Evolutionary conservation across 176 grass and related monocot genomes (phyloP), one percentile per base, ranked within the genome.

Genomic region (Carex pumila): DNA sequence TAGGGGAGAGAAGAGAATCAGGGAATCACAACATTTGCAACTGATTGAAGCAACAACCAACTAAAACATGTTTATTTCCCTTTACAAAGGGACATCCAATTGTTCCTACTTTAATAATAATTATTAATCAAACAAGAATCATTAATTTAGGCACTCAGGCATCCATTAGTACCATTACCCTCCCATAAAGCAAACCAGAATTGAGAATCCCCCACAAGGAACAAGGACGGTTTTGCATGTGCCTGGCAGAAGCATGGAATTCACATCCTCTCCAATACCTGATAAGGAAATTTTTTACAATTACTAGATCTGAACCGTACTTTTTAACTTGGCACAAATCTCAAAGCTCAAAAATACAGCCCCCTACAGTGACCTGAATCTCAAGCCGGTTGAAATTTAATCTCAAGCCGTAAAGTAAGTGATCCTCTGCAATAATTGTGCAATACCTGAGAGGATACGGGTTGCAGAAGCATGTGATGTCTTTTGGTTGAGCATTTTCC

Each of bases 191-290:
- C 71, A 49, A 73, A 12, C 21, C 21, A 43, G 29, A 50, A 11
- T 12, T 50, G 47, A 50, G 9, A 72, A 71, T 83, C 39, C 43
- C 14, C 14, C 37, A 15, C 71, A 13, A 54, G 47, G 47, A 75
- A 75, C 12, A 75, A 78, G n/a, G 59, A 65, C 55, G 32, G 17
- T 61, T 77, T 50, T 85, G 71, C 83, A 85, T 85, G 83, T 85
- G 83, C 83, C 15, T 58, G 34, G 6, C 82, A 70, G 47, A 29
- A 12, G 21, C 84, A 85, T 85, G 59, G 47, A n/a, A n/a, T n/a
- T n/a, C n/a, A n/a, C n/a, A n/a, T n/a, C n/a, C n/a, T n/a, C n/a
- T n/a, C n/a, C n/a, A n/a, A n/a, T n/a, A n/a, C n/a, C n/a, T n/a
- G n/a, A n/a, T n/a, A n/a, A n/a, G n/a, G n/a, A n/a, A n/a, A n/a